These are phyloP conservation scores for Fusarium veterinarium DNA, from an alignment of 2,329 filamentous ascomycete genomes.

Conservation along the genomic window DNA sequence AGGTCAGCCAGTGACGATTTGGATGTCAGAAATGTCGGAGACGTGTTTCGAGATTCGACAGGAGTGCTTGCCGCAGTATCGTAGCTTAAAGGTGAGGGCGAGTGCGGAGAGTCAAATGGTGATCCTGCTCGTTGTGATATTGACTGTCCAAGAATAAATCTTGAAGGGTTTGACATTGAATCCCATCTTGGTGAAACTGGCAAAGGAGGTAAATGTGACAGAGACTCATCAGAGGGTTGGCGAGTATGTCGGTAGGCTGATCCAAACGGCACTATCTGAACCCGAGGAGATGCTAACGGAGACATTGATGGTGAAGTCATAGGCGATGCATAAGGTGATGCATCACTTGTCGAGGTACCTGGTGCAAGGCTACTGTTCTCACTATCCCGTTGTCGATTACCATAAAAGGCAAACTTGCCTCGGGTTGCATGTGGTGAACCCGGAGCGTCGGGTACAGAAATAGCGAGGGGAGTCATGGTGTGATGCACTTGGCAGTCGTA, in stretches of 20 bases:
- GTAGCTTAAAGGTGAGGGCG: constrained; percentile 42
- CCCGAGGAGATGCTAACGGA: constrained; percentile 37
- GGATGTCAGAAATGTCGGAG: constrained; percentile 47
- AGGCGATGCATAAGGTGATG: constrained; percentile 42
- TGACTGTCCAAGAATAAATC: constrained; percentile 43
- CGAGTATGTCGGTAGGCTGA: constrained; percentile 35
- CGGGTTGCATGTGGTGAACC: constrained; percentile 35
- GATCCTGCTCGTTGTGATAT: constrained; percentile 38
- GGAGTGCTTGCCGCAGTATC: constrained; percentile 38
- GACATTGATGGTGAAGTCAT: constrained; percentile 36
- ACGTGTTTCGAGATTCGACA: constrained; percentile 45
- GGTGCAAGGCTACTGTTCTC: constrained; percentile 37
- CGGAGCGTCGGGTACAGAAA: constrained; percentile 35
- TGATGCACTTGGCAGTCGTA: constrained; percentile 14
- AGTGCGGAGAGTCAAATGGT: constrained; percentile 43
- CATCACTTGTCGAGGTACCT: constrained; percentile 30
- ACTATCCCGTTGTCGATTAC: constrained; percentile 34
- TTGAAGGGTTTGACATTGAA: constrained; percentile 47
- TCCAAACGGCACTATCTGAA: constrained; percentile 41
- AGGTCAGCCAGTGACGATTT: constrained; percentile 51
- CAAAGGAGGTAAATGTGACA: constrained; percentile 49
- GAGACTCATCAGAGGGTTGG: constrained; percentile 37
- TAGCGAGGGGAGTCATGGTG: constrained; percentile 38
- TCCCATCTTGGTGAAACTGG: constrained; percentile 61
- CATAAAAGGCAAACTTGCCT: constrained; percentile 39